A percentile compares a stretch with the other conserved stretches of the same genome.
These are phyloP conservation scores for Cucumis melo DNA, from an alignment of 306 rosid genomes.

Conservation along the genomic window DNA sequence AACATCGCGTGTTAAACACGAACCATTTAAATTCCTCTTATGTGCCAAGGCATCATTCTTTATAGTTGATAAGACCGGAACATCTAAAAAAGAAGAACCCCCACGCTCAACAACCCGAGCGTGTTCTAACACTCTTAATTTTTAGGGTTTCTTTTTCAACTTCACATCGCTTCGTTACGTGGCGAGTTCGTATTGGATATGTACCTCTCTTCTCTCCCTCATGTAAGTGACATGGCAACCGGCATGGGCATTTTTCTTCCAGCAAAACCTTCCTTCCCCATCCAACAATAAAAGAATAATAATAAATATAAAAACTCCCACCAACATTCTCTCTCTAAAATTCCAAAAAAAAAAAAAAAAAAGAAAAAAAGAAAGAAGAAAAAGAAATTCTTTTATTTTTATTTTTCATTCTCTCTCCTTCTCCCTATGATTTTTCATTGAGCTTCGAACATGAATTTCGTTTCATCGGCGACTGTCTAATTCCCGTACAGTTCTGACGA, in stretches of 20 bases:
- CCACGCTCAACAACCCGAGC: constrained; percentile 41
- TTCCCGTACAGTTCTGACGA: constrained; percentile 21
- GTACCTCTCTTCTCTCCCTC: neutral
- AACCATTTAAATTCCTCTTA: constrained; percentile 21
- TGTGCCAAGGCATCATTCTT: constrained; percentile 55
- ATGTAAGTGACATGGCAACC: constrained; percentile 10
- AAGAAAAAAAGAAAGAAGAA: no score
- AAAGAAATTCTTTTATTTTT: neutral
- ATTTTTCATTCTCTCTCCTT: neutral
- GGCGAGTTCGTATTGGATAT: neutral
- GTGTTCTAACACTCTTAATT: neutral
- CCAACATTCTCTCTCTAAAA: constrained; percentile 27
- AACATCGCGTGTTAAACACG: constrained; percentile 11
- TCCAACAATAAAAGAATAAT: neutral
- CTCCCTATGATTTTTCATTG: constrained; percentile 56
- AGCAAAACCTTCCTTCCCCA: constrained; percentile 3
- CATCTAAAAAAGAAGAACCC: constrained; percentile 16
- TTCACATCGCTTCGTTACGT: constrained; percentile 21
- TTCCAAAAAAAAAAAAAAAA: constrained; percentile 7
- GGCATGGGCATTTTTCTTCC: constrained; percentile 15
- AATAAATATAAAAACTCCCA: constrained; percentile 1
- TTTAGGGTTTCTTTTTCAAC: constrained; percentile 59
- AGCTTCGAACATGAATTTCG: constrained; percentile 49
- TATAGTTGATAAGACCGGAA: constrained; percentile 44
- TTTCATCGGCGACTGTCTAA: constrained; percentile 13